Base-by-base conservation (phyloP, 2,329 filamentous ascomycete genomes). In the Ophiognomonia clavigignenti-juglandacearum region DNA sequence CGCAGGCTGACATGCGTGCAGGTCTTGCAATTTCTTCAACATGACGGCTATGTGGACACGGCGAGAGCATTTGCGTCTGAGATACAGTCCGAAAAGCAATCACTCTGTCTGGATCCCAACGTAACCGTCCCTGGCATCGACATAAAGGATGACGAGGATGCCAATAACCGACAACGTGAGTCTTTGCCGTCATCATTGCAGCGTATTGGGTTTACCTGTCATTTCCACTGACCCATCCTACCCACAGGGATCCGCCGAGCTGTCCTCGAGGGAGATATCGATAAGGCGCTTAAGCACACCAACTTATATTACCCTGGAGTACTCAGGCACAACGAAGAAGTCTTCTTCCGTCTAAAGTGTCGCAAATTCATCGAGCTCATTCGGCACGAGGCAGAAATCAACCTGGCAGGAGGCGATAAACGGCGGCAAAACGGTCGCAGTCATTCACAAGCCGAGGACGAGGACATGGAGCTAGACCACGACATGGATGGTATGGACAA, bases 341-440 rank as follows among this genome's bases (percentile, higher is more conserved):
- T 96, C 14, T 83, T 91, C 61, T 97, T 98, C 67, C 86, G 84
- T 48, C 72, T 98, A 40, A 82, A 85, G 55, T 96, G 91, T 61
- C 83, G 90, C 51, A 95, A 93, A 62, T 96, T 97, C 63, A 85
- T 97, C 51, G 93, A 98, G 65, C 92, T 98, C 85, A 89, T 95
- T 58, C 80, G 86, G 34, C 79, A 77, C 48, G 83, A 83, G 29
- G 82, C 84, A 3, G 85, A 91, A 56, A 65, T 86, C 16, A 75
- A 74, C 58, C 68, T 74, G 29, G 66, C 68, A 7, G 65, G 69
- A 29, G 70, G 73, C 8, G 56, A 63, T 4, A 75, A 73, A 57
- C 66, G 57, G 53, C 63, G 24, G 61, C 61, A 41, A 45, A 58
- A 75, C 52, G 63, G 70, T 10, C 70, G 76, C 42, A 68, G 69